Evolutionary conservation across 345 rosid species (phyloP).

Genomic region (Boechera retrofracta): DNA sequence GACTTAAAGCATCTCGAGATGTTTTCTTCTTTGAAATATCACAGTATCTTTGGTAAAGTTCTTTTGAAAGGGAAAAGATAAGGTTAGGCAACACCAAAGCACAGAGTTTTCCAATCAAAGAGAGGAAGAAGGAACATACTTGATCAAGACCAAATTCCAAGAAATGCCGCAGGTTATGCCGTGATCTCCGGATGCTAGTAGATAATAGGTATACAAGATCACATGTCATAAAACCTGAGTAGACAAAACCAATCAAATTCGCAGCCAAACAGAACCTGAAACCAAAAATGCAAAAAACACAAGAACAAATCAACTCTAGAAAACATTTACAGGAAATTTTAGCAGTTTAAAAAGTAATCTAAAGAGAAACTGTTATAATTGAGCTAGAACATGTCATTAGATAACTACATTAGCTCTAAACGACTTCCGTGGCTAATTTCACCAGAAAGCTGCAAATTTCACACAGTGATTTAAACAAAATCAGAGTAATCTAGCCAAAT

Average conservation of each 20-base stretch:
- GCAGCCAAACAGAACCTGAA: slow-evolving; percentile 81
- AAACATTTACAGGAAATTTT: background rate
- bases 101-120: background rate
- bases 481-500: background rate
- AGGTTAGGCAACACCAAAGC: background rate
- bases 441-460: background rate
- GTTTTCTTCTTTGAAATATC: background rate
- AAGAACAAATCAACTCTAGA: slow-evolving; percentile 1
- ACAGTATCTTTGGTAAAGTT: no score
- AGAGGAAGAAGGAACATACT: slow-evolving; percentile 51
- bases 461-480: background rate
- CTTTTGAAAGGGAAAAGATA: no score
- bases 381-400: background rate
- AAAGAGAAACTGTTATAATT: background rate
- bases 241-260: slow-evolving; percentile 73
- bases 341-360: background rate
- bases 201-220: slow-evolving; percentile 61
- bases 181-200: slow-evolving; percentile 50
- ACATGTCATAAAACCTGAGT: slow-evolving; percentile 70
- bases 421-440: background rate
- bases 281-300: background rate
- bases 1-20: background rate
- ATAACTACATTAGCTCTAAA: background rate
- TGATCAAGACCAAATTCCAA: slow-evolving; percentile 80
- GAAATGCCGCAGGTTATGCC: slow-evolving; percentile 55